Conservation (phyloP, 192 early-diverging fungal genomes). For the Coemansia sp. region DNA sequence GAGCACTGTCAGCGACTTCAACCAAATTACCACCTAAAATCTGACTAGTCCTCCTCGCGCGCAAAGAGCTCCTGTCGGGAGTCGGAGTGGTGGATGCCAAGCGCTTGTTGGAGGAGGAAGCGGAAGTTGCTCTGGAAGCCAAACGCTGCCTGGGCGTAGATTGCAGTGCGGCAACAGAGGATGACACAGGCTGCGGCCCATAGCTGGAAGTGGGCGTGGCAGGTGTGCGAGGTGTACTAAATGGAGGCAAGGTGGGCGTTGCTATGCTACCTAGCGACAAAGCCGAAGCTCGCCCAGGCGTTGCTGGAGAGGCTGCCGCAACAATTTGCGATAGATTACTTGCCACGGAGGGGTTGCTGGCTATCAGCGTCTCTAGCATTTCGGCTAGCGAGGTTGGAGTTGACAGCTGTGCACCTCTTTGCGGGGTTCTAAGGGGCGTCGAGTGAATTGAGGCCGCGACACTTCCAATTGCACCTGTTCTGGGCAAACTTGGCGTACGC, state of each 20-base stretch:
- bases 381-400: not conserved
- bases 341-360: not conserved
- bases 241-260: not conserved
- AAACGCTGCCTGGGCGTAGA: not conserved
- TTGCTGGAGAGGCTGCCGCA: conserved; percentile 1
- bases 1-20: not conserved
- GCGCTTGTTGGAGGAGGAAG: not conserved
- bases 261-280: not conserved
- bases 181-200: not conserved
- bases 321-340: not conserved
- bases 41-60: not conserved
- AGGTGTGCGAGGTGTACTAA: not conserved
- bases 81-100: not conserved
- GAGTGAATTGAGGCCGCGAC: not conserved
- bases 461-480: not conserved
- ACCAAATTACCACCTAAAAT: not conserved
- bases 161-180: not conserved
- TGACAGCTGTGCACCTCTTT: not conserved
- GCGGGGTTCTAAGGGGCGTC: not conserved
- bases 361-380: conserved; percentile 4
- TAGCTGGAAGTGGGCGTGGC: not conserved
- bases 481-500: not conserved
- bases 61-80: not conserved
- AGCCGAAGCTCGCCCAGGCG: not conserved
- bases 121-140: not conserved